Evolutionary conservation across 23 red algal genomes (phyloP).

Genomic region (Pyropia yezoensis): DNA sequence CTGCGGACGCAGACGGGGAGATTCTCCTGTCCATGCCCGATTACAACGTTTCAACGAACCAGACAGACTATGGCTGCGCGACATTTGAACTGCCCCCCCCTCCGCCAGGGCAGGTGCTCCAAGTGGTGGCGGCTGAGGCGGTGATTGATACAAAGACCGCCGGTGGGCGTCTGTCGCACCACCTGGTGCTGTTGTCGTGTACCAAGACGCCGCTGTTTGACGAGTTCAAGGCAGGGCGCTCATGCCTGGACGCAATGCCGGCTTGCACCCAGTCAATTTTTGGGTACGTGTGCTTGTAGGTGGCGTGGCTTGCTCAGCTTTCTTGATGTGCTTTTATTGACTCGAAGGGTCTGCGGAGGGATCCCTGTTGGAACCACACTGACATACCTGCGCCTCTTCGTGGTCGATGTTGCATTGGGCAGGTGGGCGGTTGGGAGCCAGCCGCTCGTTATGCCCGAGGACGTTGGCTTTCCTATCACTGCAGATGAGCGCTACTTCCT

Average conservation of each 20-base stretch:
- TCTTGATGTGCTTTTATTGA: neutral
- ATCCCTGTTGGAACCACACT: neutral
- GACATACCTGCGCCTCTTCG: neutral
- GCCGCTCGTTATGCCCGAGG: conserved; percentile 10
- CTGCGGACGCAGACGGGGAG: conserved; percentile 30
- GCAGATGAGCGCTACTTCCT: conserved; percentile 4
- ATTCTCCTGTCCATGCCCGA: conserved; percentile 12
- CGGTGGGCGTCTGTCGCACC: conserved; percentile 18
- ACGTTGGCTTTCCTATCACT: conserved; percentile 32
- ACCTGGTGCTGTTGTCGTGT: conserved; percentile 33
- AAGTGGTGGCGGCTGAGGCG: conserved; percentile 44
- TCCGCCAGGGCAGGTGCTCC: conserved; percentile 10
- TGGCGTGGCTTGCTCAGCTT: conserved; percentile 1
- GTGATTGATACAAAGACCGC: conserved; percentile 11
- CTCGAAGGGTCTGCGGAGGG: neutral
- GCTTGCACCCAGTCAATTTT: conserved; percentile 8
- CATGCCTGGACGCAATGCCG: neutral
- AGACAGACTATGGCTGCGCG: conserved; percentile 38
- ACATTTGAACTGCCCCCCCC: neutral
- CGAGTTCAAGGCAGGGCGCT: conserved; percentile 7
- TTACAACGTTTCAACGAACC: conserved; percentile 11
- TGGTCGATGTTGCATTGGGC: too few species aligned
- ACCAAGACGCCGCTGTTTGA: conserved; percentile 16
- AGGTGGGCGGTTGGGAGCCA: too few species aligned
- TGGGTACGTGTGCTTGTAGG: neutral